These are phyloP conservation scores for Blastocystis sp. DNA, from an alignment of 352 stramenopile genomes.

Conservation along the genomic window DNA sequence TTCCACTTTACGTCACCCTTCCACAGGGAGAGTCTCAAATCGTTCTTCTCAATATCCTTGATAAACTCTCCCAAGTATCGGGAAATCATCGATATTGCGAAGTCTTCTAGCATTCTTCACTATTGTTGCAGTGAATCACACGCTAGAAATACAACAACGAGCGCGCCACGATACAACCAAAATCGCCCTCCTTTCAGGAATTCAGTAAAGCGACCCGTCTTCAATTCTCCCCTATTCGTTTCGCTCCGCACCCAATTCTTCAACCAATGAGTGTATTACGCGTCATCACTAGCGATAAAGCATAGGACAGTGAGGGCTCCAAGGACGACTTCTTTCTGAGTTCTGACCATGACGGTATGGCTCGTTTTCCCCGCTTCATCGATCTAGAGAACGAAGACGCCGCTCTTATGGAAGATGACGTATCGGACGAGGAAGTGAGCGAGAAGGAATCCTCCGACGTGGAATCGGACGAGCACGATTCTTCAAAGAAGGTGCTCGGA, in stretches of 20 bases:
- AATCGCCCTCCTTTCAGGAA: not conserved
- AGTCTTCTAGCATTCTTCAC: conserved; percentile 70
- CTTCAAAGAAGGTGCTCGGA: conserved; percentile 5
- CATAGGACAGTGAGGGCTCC: conserved; percentile 40
- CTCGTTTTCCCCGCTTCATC: not conserved
- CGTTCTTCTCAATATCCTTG: conserved; percentile 73
- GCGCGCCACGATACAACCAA: not conserved
- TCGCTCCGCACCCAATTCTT: not conserved
- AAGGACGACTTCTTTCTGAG: conserved; percentile 60
- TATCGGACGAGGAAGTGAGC: not conserved
- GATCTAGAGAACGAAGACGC: not conserved
- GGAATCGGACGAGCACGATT: conserved; percentile 8
- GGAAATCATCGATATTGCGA: conserved; percentile 63
- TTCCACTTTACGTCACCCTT: conserved; percentile 71
- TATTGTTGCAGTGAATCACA: not conserved
- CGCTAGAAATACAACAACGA: not conserved
- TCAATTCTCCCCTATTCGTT: not conserved
- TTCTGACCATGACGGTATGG: not conserved
- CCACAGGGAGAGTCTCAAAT: conserved; percentile 69
- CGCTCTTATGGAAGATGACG: not conserved
- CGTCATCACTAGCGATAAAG: not conserved
- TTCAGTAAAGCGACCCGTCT: not conserved
- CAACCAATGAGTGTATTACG: conserved; percentile 10
- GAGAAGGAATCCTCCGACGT: not conserved
- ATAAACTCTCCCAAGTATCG: conserved; percentile 73